Evolutionary conservation across 345 rosid species (phyloP).

Genomic region (Durio zibethinus): DNA sequence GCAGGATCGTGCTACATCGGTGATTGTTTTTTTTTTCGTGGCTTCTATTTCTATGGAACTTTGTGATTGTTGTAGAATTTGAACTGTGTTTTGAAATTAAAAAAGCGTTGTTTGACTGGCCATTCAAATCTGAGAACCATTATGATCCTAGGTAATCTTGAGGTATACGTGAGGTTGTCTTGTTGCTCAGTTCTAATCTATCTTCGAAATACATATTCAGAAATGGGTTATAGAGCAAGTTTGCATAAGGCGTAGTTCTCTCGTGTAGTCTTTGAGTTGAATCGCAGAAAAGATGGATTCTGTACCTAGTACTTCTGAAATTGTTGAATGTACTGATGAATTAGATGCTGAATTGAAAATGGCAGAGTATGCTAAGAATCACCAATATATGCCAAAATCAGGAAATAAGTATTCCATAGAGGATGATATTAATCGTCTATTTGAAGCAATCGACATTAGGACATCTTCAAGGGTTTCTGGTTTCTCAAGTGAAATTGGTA

Average conservation of each 20-base stretch:
- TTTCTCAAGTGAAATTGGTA: constrained; percentile 26
- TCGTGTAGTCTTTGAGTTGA: constrained; percentile 19
- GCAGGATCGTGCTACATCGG: background rate
- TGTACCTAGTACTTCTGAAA: constrained; percentile 44
- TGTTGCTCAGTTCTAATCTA: constrained; percentile 17
- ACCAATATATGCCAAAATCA: constrained; percentile 22
- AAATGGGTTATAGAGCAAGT: constrained; percentile 39
- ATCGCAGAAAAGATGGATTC: constrained; percentile 34
- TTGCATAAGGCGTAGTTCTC: background rate
- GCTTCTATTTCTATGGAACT: background rate
- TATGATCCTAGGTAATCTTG: constrained; percentile 31
- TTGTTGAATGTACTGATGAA: constrained; percentile 50
- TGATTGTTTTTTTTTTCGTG: background rate
- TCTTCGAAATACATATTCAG: constrained; percentile 25
- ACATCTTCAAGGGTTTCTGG: constrained; percentile 38
- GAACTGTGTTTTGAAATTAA: constrained; percentile 12
- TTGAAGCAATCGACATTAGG: constrained; percentile 54
- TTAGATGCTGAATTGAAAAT: constrained; percentile 23
- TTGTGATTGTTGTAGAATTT: constrained; percentile 4
- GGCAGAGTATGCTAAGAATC: constrained; percentile 27
- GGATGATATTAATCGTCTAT: constrained; percentile 70
- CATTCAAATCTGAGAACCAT: constrained; percentile 21
- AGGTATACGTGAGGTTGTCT: constrained; percentile 15
- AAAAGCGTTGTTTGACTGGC: constrained; percentile 9
- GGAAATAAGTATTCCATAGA: constrained; percentile 55